Evolutionary conservation across 306 rosid species (phyloP).

Genomic region (Argentina anserina): DNA sequence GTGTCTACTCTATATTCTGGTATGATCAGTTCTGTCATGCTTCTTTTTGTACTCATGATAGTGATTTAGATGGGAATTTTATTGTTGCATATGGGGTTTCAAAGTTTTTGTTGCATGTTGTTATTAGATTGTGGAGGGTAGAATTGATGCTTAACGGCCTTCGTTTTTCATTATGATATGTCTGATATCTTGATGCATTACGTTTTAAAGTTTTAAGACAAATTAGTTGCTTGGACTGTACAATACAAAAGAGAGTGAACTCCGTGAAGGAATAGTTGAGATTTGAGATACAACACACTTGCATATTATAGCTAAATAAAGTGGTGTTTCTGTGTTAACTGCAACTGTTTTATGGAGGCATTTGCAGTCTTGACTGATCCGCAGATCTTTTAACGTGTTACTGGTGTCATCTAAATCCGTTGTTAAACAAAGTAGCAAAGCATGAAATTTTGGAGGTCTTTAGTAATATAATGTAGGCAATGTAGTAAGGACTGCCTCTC

Average conservation of each 20-base stretch:
- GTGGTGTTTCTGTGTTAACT: not conserved
- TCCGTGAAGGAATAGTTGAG: not conserved
- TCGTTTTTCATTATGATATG: not conserved
- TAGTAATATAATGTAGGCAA: not conserved
- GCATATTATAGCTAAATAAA: not conserved
- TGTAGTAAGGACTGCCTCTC: not conserved
- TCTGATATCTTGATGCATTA: not conserved
- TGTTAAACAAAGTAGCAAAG: not conserved
- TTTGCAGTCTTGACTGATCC: no score
- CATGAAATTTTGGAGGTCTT: not conserved
- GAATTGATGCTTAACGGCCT: not conserved
- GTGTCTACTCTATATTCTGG: not conserved
- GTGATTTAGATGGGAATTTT: not conserved
- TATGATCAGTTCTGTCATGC: not conserved
- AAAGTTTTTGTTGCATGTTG: not conserved
- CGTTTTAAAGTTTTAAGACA: not conserved
- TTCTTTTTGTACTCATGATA: not conserved
- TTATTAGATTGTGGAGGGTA: not conserved
- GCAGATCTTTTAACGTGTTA: not conserved
- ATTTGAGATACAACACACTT: not conserved
- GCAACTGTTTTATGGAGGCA: not conserved
- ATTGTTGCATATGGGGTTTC: not conserved
- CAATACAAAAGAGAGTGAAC: not conserved
- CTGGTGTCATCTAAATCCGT: not conserved
- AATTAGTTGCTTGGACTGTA: not conserved